Evolutionary conservation across 1,284 basidiomycete species (phyloP).

Genomic region (Sporisorium iseilematis-ciliati): DNA sequence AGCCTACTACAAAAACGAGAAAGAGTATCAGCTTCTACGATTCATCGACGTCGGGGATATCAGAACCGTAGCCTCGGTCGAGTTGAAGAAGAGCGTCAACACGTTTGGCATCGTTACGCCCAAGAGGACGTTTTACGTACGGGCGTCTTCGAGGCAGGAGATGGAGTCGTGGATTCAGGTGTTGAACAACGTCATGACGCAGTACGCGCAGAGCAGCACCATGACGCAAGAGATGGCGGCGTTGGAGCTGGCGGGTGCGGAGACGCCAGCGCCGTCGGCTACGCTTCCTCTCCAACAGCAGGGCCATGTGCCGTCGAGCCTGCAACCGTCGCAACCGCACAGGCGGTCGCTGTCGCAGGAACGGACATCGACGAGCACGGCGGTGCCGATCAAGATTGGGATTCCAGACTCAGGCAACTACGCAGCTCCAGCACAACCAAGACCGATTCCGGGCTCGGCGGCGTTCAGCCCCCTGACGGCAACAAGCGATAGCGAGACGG

Average conservation of each 20-base stretch:
- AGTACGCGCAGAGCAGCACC: constrained; percentile 63
- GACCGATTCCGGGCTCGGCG: constrained; percentile 46
- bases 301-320: background rate
- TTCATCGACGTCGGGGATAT: constrained; percentile 89
- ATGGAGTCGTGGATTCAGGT: constrained; percentile 86
- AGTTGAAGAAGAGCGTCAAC: constrained; percentile 88
- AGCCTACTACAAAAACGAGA: constrained; percentile 94
- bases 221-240: constrained; percentile 59
- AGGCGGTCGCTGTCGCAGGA: constrained; percentile 43
- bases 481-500: constrained; percentile 56
- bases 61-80: constrained; percentile 88
- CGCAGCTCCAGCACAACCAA: constrained; percentile 51
- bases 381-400: constrained; percentile 52
- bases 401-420: constrained; percentile 52
- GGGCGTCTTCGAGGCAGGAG: constrained; percentile 80
- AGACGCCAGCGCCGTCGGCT: constrained; percentile 35
- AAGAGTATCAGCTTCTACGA: constrained; percentile 79
- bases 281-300: constrained; percentile 22
- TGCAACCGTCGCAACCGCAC: constrained; percentile 16
- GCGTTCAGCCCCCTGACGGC: constrained; percentile 56
- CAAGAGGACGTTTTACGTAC: constrained; percentile 90
- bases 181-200: constrained; percentile 82
- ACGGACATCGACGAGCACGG: constrained; percentile 13
- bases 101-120: constrained; percentile 93
- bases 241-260: constrained; percentile 38